phyloP scores from a whole-genome alignment of 1,284 basidiomycete species.

The Chiua sp. region DNA sequence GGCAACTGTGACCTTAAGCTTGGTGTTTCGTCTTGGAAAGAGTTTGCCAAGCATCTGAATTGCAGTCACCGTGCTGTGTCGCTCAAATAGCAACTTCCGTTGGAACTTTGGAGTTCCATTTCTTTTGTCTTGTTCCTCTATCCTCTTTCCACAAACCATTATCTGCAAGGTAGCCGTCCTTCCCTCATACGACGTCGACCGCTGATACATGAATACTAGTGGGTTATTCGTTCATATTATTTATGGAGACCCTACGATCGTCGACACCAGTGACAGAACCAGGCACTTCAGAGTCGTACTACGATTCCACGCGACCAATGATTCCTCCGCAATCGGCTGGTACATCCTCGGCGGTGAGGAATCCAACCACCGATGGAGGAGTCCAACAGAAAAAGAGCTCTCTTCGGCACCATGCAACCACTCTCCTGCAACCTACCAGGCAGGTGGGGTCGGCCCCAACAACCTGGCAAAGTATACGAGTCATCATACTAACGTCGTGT shows the following conservation, averaged over 20 bases:
- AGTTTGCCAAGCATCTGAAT: too few species aligned
- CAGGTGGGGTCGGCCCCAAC: conserved; percentile 49
- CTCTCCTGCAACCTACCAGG: conserved; percentile 39
- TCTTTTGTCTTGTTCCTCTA: neutral
- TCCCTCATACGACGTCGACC: too few species aligned
- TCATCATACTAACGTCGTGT: conserved; percentile 62
- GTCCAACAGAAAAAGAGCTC: conserved; percentile 8
- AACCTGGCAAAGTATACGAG: conserved; percentile 46
- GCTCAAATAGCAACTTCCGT: conserved; percentile 17
- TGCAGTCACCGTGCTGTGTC: too few species aligned
- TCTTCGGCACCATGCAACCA: conserved; percentile 23
- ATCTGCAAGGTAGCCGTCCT: conserved; percentile 13
- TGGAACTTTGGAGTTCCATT: neutral
- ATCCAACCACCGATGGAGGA: neutral
- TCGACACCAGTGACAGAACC: conserved; percentile 21
- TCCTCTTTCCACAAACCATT: neutral
- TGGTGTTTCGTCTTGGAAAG: too few species aligned
- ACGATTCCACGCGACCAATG: conserved; percentile 9
- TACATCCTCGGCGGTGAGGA: conserved; percentile 21
- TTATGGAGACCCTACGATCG: conserved; percentile 22
- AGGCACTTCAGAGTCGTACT: conserved; percentile 10
- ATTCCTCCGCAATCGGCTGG: conserved; percentile 5
- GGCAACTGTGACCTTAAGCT: too few species aligned
- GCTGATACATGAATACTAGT: too few species aligned
- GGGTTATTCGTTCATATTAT: conserved; percentile 8